Evolutionary conservation across 345 rosid species (phyloP), one percentile per base, ranked within the genome.

Genomic region (sweet orange (Citrus sinensis)): DNA sequence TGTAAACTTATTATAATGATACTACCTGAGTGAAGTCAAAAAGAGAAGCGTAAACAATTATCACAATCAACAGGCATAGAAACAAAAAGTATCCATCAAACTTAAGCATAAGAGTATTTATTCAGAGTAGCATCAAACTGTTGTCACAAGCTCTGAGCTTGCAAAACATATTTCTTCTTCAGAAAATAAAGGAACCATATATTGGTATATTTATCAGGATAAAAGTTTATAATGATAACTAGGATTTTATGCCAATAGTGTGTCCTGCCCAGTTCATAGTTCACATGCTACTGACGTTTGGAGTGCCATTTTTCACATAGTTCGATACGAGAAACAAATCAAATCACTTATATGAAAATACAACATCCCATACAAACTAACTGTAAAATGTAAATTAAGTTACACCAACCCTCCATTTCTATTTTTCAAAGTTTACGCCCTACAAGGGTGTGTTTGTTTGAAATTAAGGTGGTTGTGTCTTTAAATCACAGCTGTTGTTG

Each of bases 1-100:
- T 85, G 88, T 66, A 93, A 75, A 70, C 93, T 91, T 76, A 94
- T 86, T 67, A 91, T 68, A 80, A 95, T 95, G 67, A 93, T 81
- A 85, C 96, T 87, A 62, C 98, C 99, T 95, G 88, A 60, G 35
- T 60, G 29, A 40, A 77, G 66, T 29, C 22, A 71, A 51, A 76
- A 83, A 14, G 71, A 77, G 60, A 16, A 73, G 55, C 56, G 63
- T 17, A 6, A 67, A 56, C 9, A 19, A 73, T 27, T 22, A 61
- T 29, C 14, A 42, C 16, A 55, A 75, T 64, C 59, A 22, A 77
- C 49, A 77, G 66, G 40, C 40, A 78, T 62, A 81, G n/a, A 69
- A 84, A 71, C 37, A 39, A 56, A 62, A 17, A 63, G 24, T n/a
- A 80, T 63, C 67, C 25, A 74, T 74, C n/a, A n/a, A 70, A 62